These are phyloP conservation scores for Didymosphaeria variabile DNA, from an alignment of 2,329 filamentous ascomycete species.

Conservation along the genomic window DNA sequence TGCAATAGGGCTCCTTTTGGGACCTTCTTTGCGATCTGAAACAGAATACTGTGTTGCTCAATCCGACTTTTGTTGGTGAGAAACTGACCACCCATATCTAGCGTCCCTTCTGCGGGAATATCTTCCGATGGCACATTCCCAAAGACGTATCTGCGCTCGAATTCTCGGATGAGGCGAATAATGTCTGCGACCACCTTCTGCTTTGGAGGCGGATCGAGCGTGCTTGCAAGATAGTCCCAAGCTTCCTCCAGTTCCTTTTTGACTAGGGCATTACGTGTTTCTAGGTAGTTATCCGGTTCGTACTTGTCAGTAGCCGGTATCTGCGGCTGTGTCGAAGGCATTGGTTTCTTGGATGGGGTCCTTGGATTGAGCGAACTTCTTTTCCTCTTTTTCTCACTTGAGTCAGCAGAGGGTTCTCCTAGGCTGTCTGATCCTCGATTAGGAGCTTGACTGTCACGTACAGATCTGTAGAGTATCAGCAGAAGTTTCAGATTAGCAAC, in stretches of 20 bases:
- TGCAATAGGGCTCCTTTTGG: conserved; percentile 79
- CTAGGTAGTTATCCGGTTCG: conserved; percentile 28
- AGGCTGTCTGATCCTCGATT: conserved; percentile 32
- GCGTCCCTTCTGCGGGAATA: conserved; percentile 48
- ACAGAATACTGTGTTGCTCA: conserved; percentile 63
- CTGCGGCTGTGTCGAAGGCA: conserved; percentile 14
- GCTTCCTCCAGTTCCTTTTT: conserved; percentile 37
- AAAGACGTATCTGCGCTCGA: conserved; percentile 52
- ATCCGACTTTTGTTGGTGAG: conserved; percentile 56
- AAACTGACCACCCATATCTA: conserved; percentile 60
- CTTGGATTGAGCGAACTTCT: conserved; percentile 33
- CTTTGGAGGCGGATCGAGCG: conserved; percentile 25
- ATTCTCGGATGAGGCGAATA: conserved; percentile 51
- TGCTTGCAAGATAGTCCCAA: conserved; percentile 49
- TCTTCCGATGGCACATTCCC: conserved; percentile 55
- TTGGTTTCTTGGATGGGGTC: conserved; percentile 24
- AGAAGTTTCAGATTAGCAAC: background rate
- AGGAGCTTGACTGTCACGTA: conserved; percentile 41
- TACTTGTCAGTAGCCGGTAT: background rate
- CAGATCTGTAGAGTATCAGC: conserved; percentile 31
- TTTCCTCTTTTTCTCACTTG: conserved; percentile 45
- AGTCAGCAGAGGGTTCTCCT: conserved; percentile 42
- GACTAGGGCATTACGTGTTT: conserved; percentile 38
- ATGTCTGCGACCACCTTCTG: conserved; percentile 48
- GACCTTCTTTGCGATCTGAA: conserved; percentile 65